Evolutionary conservation across 805 yeast genomes (phyloP), one percentile per base, ranked within the genome.

Genomic region (Monosporozyma siamensis): DNA sequence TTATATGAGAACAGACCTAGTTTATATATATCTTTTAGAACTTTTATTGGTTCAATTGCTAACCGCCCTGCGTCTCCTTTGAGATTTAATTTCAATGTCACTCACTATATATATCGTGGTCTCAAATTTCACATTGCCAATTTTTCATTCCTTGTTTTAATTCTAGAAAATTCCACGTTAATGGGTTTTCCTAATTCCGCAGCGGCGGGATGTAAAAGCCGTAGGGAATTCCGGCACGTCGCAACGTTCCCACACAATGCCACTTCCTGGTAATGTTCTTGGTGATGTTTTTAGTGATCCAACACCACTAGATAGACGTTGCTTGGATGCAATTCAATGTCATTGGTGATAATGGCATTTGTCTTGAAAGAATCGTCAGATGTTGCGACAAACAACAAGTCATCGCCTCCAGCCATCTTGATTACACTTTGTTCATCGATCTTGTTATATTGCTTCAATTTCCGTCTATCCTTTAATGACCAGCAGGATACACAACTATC

Each of bases 401-500:
- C 38, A 2, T 46, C 50, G 22, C 48, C 43, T 12, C 55, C 49
- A 31, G 61, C 72, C 39, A 74, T 40, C 23, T 64, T 55, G 34
- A 70, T 69, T 4, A 74, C 69, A 29, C 74, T 65, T n/a, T 60
- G 61, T 18, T 53, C 53, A 22, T 69, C 68, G 15, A 69, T 54
- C 25, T 72, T 69, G 0, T 88, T 80, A 63, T 77, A 78, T 43
- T 79, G 82, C 61, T 80, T 79, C 42, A 89, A 71, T 48, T 95
- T 74, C 56, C 82, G 87, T 56, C 79, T 75, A 23, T 89, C 76
- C 45, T 78, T 82, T 58, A 86, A 79, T 58, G 88, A 96, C 97
- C 97, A 90, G 58, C 82, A 72, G 52, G 86, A 79, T 53, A 88
- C 82, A 35, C 84, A 73, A 9, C 95, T 95, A 63, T 90, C 97